These are phyloP conservation scores for Colletotrichum gloeosporioides DNA, from an alignment of 2,329 filamentous ascomycete species.

Conservation along the genomic window DNA sequence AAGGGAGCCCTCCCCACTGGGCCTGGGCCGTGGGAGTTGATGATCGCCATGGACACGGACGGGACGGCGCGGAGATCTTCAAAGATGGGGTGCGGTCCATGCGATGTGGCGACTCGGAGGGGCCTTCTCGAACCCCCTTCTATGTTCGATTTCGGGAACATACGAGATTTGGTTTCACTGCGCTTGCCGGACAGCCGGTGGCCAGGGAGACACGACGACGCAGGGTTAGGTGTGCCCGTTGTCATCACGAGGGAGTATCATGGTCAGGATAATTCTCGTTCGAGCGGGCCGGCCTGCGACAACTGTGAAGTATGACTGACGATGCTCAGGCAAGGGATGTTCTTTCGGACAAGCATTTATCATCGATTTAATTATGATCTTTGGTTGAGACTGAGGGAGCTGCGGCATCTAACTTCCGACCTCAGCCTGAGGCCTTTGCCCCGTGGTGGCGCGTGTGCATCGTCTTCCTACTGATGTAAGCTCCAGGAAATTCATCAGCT, in stretches of 20 bases:
- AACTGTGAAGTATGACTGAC: neutral
- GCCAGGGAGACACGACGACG: neutral
- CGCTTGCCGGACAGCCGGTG: neutral
- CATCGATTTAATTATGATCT: accelerated
- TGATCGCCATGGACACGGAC: neutral
- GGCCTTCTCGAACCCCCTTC: neutral
- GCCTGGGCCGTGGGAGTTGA: accelerated
- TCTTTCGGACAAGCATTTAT: neutral
- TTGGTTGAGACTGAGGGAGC: neutral
- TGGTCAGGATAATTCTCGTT: neutral
- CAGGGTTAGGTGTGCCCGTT: accelerated
- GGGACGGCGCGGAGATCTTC: neutral
- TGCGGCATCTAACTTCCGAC: accelerated
- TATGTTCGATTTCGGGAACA: neutral
- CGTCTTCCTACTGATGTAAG: neutral
- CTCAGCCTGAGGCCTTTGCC: neutral
- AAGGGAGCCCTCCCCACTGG: accelerated
- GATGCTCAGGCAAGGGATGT: neutral
- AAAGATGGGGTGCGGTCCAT: neutral
- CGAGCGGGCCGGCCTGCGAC: neutral
- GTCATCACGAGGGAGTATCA: neutral
- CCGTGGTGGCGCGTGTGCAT: accelerated
- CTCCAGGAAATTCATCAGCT: neutral
- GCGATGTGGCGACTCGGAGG: neutral
- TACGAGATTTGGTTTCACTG: neutral